A percentile compares a stretch with the other conserved stretches of the same genome.
Conservation (phyloP, 345 rosid genomes). For the Bruguiera gymnorhiza region DNA sequence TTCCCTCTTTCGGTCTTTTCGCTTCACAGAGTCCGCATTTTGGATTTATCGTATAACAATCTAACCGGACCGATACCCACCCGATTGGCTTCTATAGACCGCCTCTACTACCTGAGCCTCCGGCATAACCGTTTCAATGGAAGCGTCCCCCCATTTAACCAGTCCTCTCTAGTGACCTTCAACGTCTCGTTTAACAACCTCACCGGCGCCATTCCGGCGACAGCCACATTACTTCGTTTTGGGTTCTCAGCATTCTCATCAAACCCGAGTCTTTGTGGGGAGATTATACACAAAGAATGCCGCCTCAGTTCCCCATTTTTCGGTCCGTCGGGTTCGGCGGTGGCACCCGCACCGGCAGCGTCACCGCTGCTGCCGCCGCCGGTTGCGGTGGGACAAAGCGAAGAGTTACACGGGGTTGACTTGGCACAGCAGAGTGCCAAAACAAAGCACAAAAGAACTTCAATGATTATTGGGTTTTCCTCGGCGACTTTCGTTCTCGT, state of each 20-base stretch:
- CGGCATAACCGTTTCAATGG: conserved; percentile 66
- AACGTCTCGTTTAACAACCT: conserved; percentile 68
- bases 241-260: conserved; percentile 49
- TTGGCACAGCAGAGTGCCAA: conserved; percentile 26
- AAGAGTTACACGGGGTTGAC: conserved; percentile 43
- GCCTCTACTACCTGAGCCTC: conserved; percentile 55
- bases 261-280: conserved; percentile 84
- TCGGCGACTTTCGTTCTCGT: conserved; percentile 45
- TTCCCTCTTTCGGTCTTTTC: conserved; percentile 59
- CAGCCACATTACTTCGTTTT: conserved; percentile 51
- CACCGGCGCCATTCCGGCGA: conserved; percentile 69
- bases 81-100: conserved; percentile 36
- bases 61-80: conserved; percentile 57
- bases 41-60: conserved; percentile 68
- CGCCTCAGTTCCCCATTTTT: conserved; percentile 62
- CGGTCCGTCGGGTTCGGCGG: conserved; percentile 30
- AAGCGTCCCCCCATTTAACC: conserved; percentile 65
- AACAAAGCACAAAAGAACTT: conserved; percentile 36
- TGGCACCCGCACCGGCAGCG: conserved; percentile 41
- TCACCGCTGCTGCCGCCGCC: conserved; percentile 62
- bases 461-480: conserved; percentile 52
- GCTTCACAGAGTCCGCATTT: conserved; percentile 56
- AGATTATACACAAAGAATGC: conserved; percentile 80
- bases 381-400: conserved; percentile 43
- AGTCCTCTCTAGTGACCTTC: conserved; percentile 61